Percentiles rank a stretch among this genome's conserved stretches.
phyloP scores from a whole-genome alignment of 2,329 filamentous ascomycete species.

The Coleophoma crateriformis region DNA sequence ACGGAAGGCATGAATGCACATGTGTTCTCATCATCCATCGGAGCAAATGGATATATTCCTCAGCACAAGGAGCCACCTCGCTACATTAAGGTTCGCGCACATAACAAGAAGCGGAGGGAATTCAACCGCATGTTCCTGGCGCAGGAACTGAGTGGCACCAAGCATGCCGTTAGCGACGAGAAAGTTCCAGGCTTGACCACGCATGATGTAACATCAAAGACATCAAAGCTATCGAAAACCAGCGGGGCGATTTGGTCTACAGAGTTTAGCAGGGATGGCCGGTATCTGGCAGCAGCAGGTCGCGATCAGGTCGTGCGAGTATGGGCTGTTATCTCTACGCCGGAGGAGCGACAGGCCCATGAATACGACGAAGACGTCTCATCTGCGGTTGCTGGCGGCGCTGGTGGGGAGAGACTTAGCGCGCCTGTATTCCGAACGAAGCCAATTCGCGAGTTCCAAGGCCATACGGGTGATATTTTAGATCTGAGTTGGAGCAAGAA shows the following conservation, averaged over 20 bases:
- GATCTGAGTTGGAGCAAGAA: constrained; percentile 99
- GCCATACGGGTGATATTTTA: constrained; percentile 80
- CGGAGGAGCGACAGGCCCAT: constrained; percentile 70
- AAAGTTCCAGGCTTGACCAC: constrained; percentile 21
- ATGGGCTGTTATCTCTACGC: constrained; percentile 80
- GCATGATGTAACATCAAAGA: constrained; percentile 21
- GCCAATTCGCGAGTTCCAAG: constrained; percentile 72
- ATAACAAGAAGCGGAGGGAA: constrained; percentile 74
- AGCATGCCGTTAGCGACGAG: constrained; percentile 24
- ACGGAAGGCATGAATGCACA: constrained; percentile 78
- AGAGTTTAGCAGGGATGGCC: constrained; percentile 89
- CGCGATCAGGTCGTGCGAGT: constrained; percentile 81
- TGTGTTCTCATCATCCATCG: constrained; percentile 73
- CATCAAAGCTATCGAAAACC: constrained; percentile 17
- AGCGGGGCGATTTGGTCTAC: constrained; percentile 80
- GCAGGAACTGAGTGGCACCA: constrained; percentile 73
- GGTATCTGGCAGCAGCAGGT: constrained; percentile 85
- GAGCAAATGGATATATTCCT: constrained; percentile 69
- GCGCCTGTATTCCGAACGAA: constrained; percentile 85
- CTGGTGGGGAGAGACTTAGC: constrained; percentile 61
- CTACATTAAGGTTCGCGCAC: constrained; percentile 80
- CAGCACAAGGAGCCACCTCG: constrained; percentile 82
- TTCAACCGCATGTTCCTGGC: constrained; percentile 89
- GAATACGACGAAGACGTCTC: constrained; percentile 62
- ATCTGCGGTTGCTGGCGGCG: constrained; percentile 37